A percentile compares a stretch with the other conserved stretches of the same genome.
These are phyloP conservation scores for Aspergillus coremiiformis DNA, from an alignment of 495 filamentous ascomycete genomes.

Conservation along the genomic window DNA sequence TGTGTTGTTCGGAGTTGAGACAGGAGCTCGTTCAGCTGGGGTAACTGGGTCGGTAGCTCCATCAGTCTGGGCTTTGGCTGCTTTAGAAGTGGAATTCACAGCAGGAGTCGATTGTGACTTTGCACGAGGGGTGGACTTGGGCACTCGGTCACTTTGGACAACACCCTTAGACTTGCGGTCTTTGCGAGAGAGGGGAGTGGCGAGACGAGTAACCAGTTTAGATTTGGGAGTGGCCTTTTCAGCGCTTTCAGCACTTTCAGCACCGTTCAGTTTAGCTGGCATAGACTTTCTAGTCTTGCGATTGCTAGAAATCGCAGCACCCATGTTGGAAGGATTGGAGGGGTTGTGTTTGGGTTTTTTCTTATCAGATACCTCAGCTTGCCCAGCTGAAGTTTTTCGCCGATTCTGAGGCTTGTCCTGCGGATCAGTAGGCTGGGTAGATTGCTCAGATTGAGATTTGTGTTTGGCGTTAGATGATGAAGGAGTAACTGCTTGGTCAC, in stretches of 20 bases:
- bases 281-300: constrained; percentile 15
- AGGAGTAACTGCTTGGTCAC: neutral
- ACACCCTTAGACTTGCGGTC: constrained; percentile 11
- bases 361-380: constrained; percentile 3
- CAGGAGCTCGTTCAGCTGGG: constrained; percentile 1
- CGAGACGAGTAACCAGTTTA: neutral
- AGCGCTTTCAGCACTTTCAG: neutral
- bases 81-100: neutral
- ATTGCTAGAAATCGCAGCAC: neutral
- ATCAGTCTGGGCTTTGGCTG: neutral
- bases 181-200: constrained; percentile 14
- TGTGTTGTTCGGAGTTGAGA: constrained; percentile 2
- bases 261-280: constrained; percentile 10
- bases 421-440: constrained; percentile 9
- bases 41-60: neutral
- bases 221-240: constrained; percentile 3
- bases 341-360: neutral
- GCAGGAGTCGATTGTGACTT: constrained; percentile 3
- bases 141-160: neutral
- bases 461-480: neutral
- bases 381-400: constrained; percentile 8
- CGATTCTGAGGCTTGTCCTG: constrained; percentile 9
- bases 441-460: constrained; percentile 4
- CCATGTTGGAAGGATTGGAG: constrained; percentile 2
- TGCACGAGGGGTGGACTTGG: constrained; percentile 3